Evolutionary conservation across 2,329 filamentous ascomycete species (phyloP).

Genomic region (Lachnellula subtilissima): DNA sequence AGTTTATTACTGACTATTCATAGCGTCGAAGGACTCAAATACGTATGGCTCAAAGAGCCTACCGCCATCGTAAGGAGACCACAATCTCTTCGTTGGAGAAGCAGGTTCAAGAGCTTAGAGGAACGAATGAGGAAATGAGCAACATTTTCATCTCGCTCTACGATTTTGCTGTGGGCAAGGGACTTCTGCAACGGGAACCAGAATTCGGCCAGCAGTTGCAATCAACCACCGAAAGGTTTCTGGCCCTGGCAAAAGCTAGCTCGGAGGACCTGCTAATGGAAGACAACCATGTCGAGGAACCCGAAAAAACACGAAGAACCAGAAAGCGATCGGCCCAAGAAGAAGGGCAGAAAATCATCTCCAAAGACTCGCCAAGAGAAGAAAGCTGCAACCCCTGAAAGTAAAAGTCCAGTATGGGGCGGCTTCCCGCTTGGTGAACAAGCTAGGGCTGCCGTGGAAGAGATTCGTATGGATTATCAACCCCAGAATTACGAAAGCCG

Average conservation of each 20-base stretch:
- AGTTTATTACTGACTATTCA: conserved; percentile 11
- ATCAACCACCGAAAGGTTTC: conserved; percentile 53
- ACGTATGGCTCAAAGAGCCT: conserved; percentile 77
- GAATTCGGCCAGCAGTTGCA: conserved; percentile 54
- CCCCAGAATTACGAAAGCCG: conserved; percentile 10
- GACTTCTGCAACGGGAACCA: conserved; percentile 53
- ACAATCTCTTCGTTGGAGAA: conserved; percentile 70
- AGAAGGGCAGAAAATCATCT: conserved; percentile 5
- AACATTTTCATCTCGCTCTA: conserved; percentile 64
- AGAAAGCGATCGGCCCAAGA: conserved; percentile 4
- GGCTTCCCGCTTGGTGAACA: conserved; percentile 24
- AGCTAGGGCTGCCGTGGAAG: conserved; percentile 14
- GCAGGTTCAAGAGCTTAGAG: conserved; percentile 64
- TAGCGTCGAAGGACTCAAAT: conserved; percentile 83
- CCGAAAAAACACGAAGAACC: conserved; percentile 7
- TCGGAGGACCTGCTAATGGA: conserved; percentile 34
- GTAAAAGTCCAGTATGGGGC: conserved; percentile 11
- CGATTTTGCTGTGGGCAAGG: conserved; percentile 53
- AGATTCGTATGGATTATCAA: conserved; percentile 10
- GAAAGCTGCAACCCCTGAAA: conserved; percentile 1
- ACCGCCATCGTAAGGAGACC: conserved; percentile 78
- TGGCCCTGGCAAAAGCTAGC: conserved; percentile 47
- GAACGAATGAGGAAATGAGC: conserved; percentile 69
- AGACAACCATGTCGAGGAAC: conserved; percentile 17
- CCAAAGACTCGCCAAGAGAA: conserved; percentile 5